phyloP scores from a whole-genome alignment of 2,329 filamentous ascomycete species.

The Cladosporium sphaerospermum region DNA sequence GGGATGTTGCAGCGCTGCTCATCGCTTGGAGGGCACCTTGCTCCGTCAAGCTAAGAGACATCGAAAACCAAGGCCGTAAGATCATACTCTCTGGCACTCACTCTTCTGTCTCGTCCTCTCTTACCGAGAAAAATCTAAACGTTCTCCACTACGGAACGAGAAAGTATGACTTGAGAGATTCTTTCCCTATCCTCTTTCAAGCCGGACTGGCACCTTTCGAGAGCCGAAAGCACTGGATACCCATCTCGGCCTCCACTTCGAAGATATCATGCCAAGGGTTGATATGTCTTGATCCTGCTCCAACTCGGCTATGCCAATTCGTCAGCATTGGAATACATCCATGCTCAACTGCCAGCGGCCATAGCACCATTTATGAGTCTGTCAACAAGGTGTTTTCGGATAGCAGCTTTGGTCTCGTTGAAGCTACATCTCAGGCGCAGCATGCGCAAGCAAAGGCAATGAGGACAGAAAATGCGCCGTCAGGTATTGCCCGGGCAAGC shows the following conservation, averaged over 20 bases:
- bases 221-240: conserved; percentile 58
- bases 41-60: conserved; percentile 55
- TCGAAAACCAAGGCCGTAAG: conserved; percentile 24
- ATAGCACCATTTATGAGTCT: conserved; percentile 66
- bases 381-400: conserved; percentile 70
- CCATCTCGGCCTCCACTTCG: conserved; percentile 59
- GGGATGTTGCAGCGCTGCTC: conserved; percentile 56
- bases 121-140: conserved; percentile 27
- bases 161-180: conserved; percentile 22
- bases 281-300: conserved; percentile 64
- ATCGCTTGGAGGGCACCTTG: conserved; percentile 59
- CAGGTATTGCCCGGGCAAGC: conserved; percentile 37
- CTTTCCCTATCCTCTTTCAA: conserved; percentile 57
- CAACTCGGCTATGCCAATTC: conserved; percentile 71
- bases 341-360: conserved; percentile 48
- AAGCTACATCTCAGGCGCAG: conserved; percentile 23
- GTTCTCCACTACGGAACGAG: conserved; percentile 15
- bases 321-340: conserved; percentile 71
- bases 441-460: background rate
- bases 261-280: conserved; percentile 60
- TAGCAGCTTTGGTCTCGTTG: conserved; percentile 67
- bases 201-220: conserved; percentile 54
- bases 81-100: conserved; percentile 17
- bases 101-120: conserved; percentile 14
- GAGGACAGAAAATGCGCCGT: background rate